These are phyloP conservation scores for Penicillium occitanis DNA, from an alignment of 2,329 filamentous ascomycete genomes.

Conservation along the genomic window DNA sequence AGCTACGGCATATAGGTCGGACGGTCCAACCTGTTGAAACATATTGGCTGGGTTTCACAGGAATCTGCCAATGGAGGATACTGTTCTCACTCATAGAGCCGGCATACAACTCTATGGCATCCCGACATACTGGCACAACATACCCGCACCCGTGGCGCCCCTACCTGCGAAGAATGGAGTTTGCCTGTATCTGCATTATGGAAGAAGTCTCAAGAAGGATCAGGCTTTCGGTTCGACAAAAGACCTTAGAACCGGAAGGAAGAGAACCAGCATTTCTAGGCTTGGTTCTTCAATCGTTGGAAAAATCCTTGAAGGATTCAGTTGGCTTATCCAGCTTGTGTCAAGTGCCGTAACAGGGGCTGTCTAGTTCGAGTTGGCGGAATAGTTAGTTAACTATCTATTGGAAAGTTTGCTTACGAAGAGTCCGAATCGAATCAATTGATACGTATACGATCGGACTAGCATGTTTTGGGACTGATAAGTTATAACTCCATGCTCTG, in stretches of 20 bases:
- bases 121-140: background rate
- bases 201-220: background rate
- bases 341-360: background rate
- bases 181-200: background rate
- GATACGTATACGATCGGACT: background rate
- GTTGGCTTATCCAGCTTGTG: background rate
- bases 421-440: background rate
- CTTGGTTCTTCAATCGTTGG: background rate
- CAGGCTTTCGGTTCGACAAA: background rate
- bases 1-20: background rate
- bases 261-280: background rate
- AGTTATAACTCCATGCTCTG: background rate
- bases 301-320: background rate
- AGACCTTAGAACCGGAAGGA: background rate
- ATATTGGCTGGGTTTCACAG: background rate
- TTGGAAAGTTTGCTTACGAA: background rate
- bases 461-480: background rate
- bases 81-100: background rate
- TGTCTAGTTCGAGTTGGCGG: background rate
- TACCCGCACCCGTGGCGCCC: background rate
- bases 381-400: background rate
- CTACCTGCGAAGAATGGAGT: background rate
- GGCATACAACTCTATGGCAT: background rate
- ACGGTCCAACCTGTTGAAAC: background rate
- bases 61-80: background rate